Percentiles rank a stretch among this genome's conserved stretches.
Conservation (phyloP, 2,329 filamentous ascomycete species). For the Hypoxylon sp. region DNA sequence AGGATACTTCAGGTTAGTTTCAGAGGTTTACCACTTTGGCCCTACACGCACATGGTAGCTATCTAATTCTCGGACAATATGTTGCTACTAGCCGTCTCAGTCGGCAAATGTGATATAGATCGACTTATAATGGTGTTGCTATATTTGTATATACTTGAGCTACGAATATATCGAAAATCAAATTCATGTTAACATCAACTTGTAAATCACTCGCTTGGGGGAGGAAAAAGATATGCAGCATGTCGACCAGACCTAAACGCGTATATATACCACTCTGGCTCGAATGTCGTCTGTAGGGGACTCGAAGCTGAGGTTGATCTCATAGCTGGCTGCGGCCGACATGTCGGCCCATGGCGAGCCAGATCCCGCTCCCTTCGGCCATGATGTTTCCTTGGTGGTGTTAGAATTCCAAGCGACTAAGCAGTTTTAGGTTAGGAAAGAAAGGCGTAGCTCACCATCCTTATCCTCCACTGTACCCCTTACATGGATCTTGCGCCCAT, state of each 20-base stretch:
- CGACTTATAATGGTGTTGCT: slow-evolving; percentile 17
- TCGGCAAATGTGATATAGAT: background rate
- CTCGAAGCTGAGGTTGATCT: background rate
- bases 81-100: background rate
- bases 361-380: slow-evolving; percentile 45
- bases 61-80: slow-evolving; percentile 5
- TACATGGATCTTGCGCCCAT: slow-evolving; percentile 49
- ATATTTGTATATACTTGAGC: slow-evolving; percentile 33
- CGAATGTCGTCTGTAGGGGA: background rate
- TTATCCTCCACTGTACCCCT: slow-evolving; percentile 51
- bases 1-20: background rate
- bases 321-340: slow-evolving; percentile 43
- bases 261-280: background rate
- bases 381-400: slow-evolving; percentile 42
- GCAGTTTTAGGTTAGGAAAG: background rate
- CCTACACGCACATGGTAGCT: background rate
- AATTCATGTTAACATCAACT: background rate
- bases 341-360: slow-evolving; percentile 41
- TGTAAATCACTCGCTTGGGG: slow-evolving; percentile 8
- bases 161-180: slow-evolving; percentile 23
- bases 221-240: slow-evolving; percentile 1
- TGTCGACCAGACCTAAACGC: background rate
- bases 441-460: slow-evolving; percentile 43
- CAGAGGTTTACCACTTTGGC: background rate
- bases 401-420: slow-evolving; percentile 9